Base-by-base conservation (phyloP, 805 yeast genomes). In the Saccharomycopsis sp. region DNA sequence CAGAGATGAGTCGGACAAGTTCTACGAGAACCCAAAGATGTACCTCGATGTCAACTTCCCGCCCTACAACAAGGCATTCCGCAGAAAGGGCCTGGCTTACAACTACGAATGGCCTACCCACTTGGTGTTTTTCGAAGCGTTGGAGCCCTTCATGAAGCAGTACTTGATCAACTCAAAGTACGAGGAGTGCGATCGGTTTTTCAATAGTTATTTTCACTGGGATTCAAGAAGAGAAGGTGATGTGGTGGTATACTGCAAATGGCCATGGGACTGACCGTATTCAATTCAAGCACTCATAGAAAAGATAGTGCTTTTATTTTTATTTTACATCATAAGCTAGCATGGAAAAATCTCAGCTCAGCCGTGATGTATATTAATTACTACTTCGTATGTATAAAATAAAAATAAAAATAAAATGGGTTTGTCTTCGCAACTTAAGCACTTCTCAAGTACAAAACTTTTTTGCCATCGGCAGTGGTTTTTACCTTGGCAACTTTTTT, bases 171-270 rank as follows among this genome's bases (percentile, higher is more conserved):
- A 58, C 4, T 56, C 69, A 0, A 55, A 61, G 0, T 81, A 80
- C 50, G 37, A 46, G 8, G 70, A 64, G 43, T 59, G 75, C 26
- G 53, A 58, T 3, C 62, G 88, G 26, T 68, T 83, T 48, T 89
- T 85, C 67, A 89, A 89, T 50, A 71, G 85, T 31, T 70, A 75
- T 38, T 73, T 76, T 55, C 96, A 88, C 58, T 94, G 96, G 83
- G 97, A 89, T 55, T 52, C 62, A 34, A 68, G 96, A 48, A 67
- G 96, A 41, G 52, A 57, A 2, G 97, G 97, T 0, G 89, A 85
- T 56, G 67, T 88, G 0, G 63, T 87, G 4, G 75, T 88, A 2
- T 81, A 77, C 50, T 58, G 64, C 41, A 57, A 57, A 39, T 57
- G 61, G 61, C 61, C 60, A n/a, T 57, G 59, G 61, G 60, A 58